These are phyloP conservation scores for Elaeagnus macrophylla DNA, from an alignment of 306 rosid species.

Conservation along the genomic window DNA sequence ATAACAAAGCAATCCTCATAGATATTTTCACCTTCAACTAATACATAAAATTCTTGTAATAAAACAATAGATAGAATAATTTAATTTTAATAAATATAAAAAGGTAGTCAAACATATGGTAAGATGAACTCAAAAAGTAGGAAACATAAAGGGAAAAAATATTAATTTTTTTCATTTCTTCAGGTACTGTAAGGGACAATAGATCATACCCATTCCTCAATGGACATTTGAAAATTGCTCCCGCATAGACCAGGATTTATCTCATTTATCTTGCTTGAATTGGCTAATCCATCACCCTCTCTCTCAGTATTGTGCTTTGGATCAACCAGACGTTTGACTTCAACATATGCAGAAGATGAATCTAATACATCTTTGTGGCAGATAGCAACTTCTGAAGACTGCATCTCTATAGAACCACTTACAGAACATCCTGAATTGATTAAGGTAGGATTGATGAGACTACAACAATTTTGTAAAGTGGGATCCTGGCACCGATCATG, in stretches of 20 bases:
- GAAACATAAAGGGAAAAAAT: not conserved
- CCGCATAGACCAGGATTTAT: slow-evolving; percentile 14
- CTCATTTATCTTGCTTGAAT: slow-evolving; percentile 24
- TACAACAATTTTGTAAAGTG: slow-evolving; percentile 21
- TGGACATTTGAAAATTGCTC: slow-evolving; percentile 16
- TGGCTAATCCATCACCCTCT: slow-evolving; percentile 19
- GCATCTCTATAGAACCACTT: slow-evolving; percentile 32
- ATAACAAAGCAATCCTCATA: no score
- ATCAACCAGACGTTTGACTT: slow-evolving; percentile 27
- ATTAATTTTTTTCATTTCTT: not conserved
- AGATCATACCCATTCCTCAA: slow-evolving; percentile 27
- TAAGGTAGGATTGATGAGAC: slow-evolving; percentile 20
- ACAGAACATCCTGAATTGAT: slow-evolving; percentile 28
- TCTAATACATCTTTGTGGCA: slow-evolving; percentile 37
- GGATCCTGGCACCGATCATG: slow-evolving; percentile 19
- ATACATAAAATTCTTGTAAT: no score
- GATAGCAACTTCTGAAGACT: slow-evolving; percentile 46
- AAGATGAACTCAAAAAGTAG: not conserved
- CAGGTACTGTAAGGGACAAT: not conserved
- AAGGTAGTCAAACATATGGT: not conserved
- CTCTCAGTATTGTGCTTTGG: slow-evolving; percentile 23
- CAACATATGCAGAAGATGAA: slow-evolving; percentile 32
- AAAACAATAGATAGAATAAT: no score
- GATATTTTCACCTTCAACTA: no score
- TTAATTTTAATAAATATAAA: no score